Evolutionary conservation across 1,284 basidiomycete genomes (phyloP).

Genomic region (Cryptococcus sp.): DNA sequence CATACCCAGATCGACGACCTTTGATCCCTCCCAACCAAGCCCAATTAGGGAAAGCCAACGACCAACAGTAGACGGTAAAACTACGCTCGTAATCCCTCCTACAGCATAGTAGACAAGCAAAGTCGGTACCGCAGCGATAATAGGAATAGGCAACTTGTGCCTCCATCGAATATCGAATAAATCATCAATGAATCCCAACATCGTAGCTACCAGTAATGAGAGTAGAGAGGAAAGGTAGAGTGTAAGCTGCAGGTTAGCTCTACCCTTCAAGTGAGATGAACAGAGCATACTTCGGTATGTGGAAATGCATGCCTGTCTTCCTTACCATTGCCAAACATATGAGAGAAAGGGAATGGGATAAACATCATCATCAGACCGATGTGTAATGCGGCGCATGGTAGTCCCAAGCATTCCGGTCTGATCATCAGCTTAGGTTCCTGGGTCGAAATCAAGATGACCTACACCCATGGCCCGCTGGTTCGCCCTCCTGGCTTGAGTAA

Average conservation of each 20-base stretch:
- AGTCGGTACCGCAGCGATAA: conserved; percentile 90
- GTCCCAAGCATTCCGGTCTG: conserved; percentile 89
- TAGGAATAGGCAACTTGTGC: conserved; percentile 94
- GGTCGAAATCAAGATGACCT: conserved; percentile 29
- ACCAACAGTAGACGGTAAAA: conserved; percentile 78
- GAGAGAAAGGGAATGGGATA: conserved; percentile 82
- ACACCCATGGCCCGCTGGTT: conserved; percentile 57
- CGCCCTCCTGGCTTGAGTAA: conserved; percentile 62
- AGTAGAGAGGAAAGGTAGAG: conserved; percentile 90
- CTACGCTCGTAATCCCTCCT: conserved; percentile 86
- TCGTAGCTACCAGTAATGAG: conserved; percentile 82
- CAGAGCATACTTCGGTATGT: conserved; percentile 68
- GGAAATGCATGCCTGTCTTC: conserved; percentile 60
- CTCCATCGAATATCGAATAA: conserved; percentile 98
- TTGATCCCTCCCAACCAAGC: conserved; percentile 42
- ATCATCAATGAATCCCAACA: conserved; percentile 95
- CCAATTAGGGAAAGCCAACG: conserved; percentile 52
- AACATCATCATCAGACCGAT: conserved; percentile 79
- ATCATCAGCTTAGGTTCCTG: neutral
- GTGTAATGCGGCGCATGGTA: conserved; percentile 85
- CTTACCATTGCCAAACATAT: conserved; percentile 52
- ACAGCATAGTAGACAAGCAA: conserved; percentile 96
- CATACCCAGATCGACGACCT: conserved; percentile 81
- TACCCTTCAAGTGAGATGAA: neutral
- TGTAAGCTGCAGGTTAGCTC: conserved; percentile 58